Evolutionary conservation across 768 basidiomycete species (phyloP).

Genomic region (Termitomyces sp.): DNA sequence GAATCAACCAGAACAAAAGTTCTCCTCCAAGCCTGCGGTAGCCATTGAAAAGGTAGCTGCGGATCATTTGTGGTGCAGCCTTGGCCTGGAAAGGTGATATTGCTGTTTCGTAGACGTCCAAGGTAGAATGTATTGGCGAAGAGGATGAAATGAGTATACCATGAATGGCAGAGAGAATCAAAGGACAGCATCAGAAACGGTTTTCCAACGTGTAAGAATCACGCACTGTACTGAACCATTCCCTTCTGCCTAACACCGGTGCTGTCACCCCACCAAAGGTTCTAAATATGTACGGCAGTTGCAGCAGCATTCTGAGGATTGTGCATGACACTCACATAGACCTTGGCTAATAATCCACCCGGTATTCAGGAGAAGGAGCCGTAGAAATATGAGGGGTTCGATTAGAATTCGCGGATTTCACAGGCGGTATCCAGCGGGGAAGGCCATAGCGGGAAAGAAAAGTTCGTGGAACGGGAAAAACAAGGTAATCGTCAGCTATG

Average conservation of each 20-base stretch:
- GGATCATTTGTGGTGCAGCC: slow-evolving; percentile 66
- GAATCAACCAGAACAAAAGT: slow-evolving; percentile 74
- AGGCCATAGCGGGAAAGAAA: neutral
- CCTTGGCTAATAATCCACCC: slow-evolving; percentile 55
- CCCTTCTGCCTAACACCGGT: slow-evolving; percentile 67
- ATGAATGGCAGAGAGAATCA: neutral
- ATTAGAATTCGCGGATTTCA: neutral
- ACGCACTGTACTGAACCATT: slow-evolving; percentile 78
- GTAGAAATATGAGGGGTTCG: neutral
- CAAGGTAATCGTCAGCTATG: neutral
- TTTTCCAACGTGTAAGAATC: neutral
- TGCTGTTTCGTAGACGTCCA: slow-evolving; percentile 37
- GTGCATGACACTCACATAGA: slow-evolving; percentile 59
- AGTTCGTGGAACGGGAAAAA: neutral
- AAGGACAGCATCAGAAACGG: neutral
- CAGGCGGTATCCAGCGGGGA: neutral
- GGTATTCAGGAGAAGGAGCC: neutral
- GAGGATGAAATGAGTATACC: neutral
- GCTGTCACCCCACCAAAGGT: slow-evolving; percentile 88
- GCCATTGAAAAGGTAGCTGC: slow-evolving; percentile 83
- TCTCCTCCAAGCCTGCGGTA: slow-evolving; percentile 73
- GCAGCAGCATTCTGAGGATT: neutral
- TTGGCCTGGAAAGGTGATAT: slow-evolving; percentile 82
- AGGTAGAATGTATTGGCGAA: neutral
- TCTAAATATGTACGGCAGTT: slow-evolving; percentile 44